Evolutionary conservation across 1,284 basidiomycete genomes (phyloP).

Genomic region (Sutorius eximius): DNA sequence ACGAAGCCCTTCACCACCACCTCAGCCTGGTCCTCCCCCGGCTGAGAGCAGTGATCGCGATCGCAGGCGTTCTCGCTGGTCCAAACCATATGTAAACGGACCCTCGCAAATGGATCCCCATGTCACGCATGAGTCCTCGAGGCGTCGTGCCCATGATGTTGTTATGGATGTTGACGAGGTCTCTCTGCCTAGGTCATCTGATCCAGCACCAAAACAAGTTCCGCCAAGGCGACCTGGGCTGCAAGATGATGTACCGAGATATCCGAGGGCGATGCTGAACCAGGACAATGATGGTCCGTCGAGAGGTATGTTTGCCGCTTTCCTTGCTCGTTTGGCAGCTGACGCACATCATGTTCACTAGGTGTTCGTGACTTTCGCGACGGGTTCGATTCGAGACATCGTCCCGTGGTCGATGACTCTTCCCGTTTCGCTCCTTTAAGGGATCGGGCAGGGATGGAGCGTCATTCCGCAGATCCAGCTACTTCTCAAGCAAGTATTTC

Average conservation of each 20-base stretch:
- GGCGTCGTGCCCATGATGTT: constrained; percentile 22
- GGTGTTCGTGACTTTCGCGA: constrained; percentile 28
- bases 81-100: constrained; percentile 14
- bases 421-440: constrained; percentile 18
- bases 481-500: constrained; percentile 20
- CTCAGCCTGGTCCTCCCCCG: constrained; percentile 1
- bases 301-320: constrained; percentile 14
- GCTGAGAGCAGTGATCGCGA: constrained; percentile 24
- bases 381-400: constrained; percentile 19
- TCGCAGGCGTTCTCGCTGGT: constrained; percentile 16
- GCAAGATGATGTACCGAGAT: constrained; percentile 37
- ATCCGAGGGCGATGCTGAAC: constrained; percentile 42
- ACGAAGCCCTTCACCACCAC: constrained; percentile 16
- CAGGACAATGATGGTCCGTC: constrained; percentile 21
- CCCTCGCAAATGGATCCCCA: constrained; percentile 16
- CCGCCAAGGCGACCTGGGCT: constrained; percentile 15
- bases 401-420: constrained; percentile 14
- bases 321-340: not conserved
- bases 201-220: constrained; percentile 18
- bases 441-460: constrained; percentile 25
- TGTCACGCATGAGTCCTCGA: constrained; percentile 21
- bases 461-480: constrained; percentile 21
- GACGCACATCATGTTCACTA: not conserved
- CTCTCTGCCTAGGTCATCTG: constrained; percentile 22
- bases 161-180: constrained; percentile 33